These are phyloP conservation scores for Neurospora terricola DNA, from an alignment of 495 filamentous ascomycete species.

Conservation along the genomic window DNA sequence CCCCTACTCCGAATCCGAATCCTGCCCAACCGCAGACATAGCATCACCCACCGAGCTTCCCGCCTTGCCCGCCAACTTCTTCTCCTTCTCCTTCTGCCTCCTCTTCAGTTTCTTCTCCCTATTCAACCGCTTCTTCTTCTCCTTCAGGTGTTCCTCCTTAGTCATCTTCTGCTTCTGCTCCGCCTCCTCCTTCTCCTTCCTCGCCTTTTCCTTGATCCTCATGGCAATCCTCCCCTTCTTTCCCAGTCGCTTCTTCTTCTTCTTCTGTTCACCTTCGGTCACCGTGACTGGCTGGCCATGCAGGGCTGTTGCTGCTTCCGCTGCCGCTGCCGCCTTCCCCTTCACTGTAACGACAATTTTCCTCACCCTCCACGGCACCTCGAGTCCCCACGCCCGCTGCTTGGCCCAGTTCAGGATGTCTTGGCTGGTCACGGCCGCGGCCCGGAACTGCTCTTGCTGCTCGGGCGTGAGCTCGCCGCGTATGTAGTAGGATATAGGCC, in stretches of 20 bases:
- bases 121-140: conserved; percentile 45
- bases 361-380: conserved; percentile 46
- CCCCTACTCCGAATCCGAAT: background rate
- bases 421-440: conserved; percentile 34
- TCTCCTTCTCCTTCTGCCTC: conserved; percentile 38
- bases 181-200: conserved; percentile 20
- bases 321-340: background rate
- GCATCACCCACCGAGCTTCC: background rate
- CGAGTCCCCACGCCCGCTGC: conserved; percentile 40
- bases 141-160: conserved; percentile 41
- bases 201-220: conserved; percentile 25
- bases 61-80: conserved; percentile 28
- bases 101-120: conserved; percentile 43
- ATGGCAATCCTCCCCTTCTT: conserved; percentile 45
- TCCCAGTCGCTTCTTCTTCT: conserved; percentile 35
- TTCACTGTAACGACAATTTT: conserved; percentile 16
- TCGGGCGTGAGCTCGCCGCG: conserved; percentile 23
- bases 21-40: background rate
- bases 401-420: conserved; percentile 30
- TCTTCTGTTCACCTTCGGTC: conserved; percentile 8
- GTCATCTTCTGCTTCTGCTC: conserved; percentile 18
- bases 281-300: background rate
- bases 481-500: conserved; percentile 37
- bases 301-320: background rate
- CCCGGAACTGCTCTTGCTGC: conserved; percentile 21